Percentiles rank a stretch among this genome's conserved stretches.
phyloP scores from a whole-genome alignment of 202 grass and related monocot species.

The Hordeum pubiflorum region DNA sequence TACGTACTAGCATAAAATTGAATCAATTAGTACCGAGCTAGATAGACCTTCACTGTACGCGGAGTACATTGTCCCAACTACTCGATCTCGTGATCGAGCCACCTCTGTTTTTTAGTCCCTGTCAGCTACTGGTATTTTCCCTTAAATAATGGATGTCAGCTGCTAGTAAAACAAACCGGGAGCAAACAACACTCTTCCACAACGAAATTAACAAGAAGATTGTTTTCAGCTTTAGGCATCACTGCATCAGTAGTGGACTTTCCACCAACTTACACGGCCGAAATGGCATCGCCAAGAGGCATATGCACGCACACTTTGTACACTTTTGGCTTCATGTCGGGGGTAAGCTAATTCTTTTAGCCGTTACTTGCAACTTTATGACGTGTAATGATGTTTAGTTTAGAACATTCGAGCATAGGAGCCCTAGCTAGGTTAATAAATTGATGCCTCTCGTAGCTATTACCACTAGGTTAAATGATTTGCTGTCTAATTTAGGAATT shows the following conservation, averaged over 20 bases:
- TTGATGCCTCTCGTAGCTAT: background rate
- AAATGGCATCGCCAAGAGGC: background rate
- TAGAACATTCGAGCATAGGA: background rate
- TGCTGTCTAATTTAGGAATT: background rate
- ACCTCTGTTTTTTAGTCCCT: background rate
- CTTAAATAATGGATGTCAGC: background rate
- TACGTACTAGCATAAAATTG: background rate
- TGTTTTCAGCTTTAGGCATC: constrained; percentile 7
- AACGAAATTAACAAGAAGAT: background rate
- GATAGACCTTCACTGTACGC: background rate
- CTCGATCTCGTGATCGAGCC: background rate
- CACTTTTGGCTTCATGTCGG: constrained; percentile 25
- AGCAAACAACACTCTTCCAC: background rate
- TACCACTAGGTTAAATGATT: background rate
- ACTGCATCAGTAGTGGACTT: constrained; percentile 23
- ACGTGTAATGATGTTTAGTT: constrained; percentile 23
- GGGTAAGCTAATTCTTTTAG: background rate
- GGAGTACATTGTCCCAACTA: background rate
- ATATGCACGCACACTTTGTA: background rate
- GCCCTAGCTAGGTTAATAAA: background rate
- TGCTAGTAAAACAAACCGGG: background rate
- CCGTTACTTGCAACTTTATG: constrained; percentile 5
- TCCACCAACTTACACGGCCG: constrained; percentile 4
- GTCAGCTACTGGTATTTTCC: background rate
- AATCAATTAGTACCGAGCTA: background rate